Percentiles rank a stretch among this genome's conserved stretches.
Evolutionary conservation across 192 early-diverging fungal species (phyloP).

Genomic region (Podila epicladia): DNA sequence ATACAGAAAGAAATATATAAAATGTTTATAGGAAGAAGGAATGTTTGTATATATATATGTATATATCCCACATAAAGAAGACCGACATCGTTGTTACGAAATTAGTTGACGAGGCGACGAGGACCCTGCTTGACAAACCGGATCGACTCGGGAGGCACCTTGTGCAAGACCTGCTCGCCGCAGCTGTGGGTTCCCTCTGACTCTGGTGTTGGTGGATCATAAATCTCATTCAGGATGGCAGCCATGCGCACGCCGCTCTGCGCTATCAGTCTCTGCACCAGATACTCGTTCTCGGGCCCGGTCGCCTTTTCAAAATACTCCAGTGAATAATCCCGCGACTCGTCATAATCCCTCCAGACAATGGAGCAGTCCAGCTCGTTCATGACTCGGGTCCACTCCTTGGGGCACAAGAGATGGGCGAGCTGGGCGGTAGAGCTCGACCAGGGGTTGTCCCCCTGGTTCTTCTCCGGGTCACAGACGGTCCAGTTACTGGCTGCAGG

Average conservation of each 20-base stretch:
- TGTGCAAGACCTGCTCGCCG: background rate
- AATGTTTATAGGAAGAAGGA: background rate
- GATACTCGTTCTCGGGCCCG: constrained; percentile 9
- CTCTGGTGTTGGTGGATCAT: constrained; percentile 20
- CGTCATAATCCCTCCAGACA: constrained; percentile 52
- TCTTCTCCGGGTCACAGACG: constrained; percentile 22
- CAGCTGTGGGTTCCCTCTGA: background rate
- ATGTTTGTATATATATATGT: background rate
- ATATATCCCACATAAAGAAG: background rate
- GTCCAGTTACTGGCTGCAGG: constrained; percentile 43
- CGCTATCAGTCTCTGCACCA: constrained; percentile 53
- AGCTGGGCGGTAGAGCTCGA: constrained; percentile 12
- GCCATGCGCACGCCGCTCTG: constrained; percentile 58
- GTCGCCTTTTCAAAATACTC: constrained; percentile 50
- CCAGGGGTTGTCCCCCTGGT: constrained; percentile 32
- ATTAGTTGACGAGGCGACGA: background rate
- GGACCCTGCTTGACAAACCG: constrained; percentile 4
- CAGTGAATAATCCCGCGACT: constrained; percentile 20
- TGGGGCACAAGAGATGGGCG: constrained; percentile 38
- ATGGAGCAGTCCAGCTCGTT: constrained; percentile 45
- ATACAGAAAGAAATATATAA: background rate
- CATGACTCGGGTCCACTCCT: constrained; percentile 41
- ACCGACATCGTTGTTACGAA: background rate
- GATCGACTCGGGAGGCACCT: background rate
- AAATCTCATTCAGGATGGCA: constrained; percentile 52